Conservation (phyloP, 495 filamentous ascomycete species). For the Aspergillus campestris region DNA sequence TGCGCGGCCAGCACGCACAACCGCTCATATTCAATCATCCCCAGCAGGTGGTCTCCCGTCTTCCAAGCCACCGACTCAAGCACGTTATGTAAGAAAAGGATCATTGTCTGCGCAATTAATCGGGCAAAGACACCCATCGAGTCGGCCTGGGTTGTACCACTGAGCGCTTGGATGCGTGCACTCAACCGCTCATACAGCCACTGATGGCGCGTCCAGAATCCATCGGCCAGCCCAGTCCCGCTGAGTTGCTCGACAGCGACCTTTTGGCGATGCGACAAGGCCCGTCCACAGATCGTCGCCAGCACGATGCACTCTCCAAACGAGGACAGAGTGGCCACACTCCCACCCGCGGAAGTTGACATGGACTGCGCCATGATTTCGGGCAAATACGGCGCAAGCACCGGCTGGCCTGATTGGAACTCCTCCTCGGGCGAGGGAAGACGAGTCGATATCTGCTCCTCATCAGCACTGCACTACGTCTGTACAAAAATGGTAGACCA, state of each 20-base stretch:
- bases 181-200: constrained; percentile 39
- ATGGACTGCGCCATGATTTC: constrained; percentile 26
- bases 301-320: constrained; percentile 41
- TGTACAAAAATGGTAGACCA: constrained; percentile 6
- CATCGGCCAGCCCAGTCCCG: constrained; percentile 13
- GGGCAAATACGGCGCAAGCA: constrained; percentile 32
- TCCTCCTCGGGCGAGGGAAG: constrained; percentile 31
- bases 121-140: constrained; percentile 37
- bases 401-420: constrained; percentile 42
- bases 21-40: constrained; percentile 16
- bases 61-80: constrained; percentile 18
- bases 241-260: constrained; percentile 18
- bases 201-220: constrained; percentile 41
- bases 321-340: constrained; percentile 24
- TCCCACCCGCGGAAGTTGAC: not conserved
- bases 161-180: constrained; percentile 20
- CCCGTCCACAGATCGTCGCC: constrained; percentile 39
- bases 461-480: not conserved
- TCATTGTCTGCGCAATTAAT: constrained; percentile 36
- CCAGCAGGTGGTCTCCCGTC: constrained; percentile 14
- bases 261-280: constrained; percentile 35
- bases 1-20: constrained; percentile 16
- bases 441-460: constrained; percentile 13
- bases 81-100: constrained; percentile 24
- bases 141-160: constrained; percentile 23